Evolutionary conservation across 805 yeast genomes (phyloP).

Genomic region (Jamesozyma piceae): DNA sequence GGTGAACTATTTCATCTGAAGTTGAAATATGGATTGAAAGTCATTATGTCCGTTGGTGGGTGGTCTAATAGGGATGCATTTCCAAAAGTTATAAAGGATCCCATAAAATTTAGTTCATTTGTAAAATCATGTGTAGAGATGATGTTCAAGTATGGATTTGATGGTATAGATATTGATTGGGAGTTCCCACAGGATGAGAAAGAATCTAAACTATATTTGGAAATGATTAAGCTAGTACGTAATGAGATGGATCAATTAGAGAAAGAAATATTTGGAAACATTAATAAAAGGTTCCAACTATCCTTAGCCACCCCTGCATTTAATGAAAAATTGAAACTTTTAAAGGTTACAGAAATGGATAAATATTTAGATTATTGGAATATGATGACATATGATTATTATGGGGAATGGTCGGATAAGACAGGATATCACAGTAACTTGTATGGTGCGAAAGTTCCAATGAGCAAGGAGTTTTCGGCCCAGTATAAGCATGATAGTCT

Average conservation of each 20-base stretch:
- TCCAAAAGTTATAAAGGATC: slow-evolving; percentile 35
- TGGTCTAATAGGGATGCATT: slow-evolving; percentile 48
- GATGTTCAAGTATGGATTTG: slow-evolving; percentile 54
- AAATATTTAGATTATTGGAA: slow-evolving; percentile 60
- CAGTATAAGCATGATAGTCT: slow-evolving; percentile 9
- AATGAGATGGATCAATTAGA: slow-evolving; percentile 35
- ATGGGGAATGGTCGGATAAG: slow-evolving; percentile 62
- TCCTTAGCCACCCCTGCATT: slow-evolving; percentile 76
- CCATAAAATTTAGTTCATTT: slow-evolving; percentile 36
- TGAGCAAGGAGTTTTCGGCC: not conserved
- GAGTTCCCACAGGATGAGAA: slow-evolving; percentile 56
- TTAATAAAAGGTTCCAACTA: slow-evolving; percentile 33
- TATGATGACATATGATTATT: slow-evolving; percentile 83
- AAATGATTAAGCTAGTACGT: slow-evolving; percentile 36
- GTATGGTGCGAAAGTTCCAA: slow-evolving; percentile 20
- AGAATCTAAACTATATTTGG: slow-evolving; percentile 39
- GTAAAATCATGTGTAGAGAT: slow-evolving; percentile 39
- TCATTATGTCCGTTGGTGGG: slow-evolving; percentile 79
- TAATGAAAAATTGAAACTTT: slow-evolving; percentile 33
- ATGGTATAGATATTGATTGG: slow-evolving; percentile 93
- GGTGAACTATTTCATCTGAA: slow-evolving; percentile 38
- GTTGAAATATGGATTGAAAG: slow-evolving; percentile 33
- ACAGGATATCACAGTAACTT: slow-evolving; percentile 69
- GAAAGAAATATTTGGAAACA: slow-evolving; percentile 12
- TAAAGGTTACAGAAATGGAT: slow-evolving; percentile 49